Evolutionary conservation across 148 eudicot genomes (phyloP).

Genomic region (Cornus kousa): DNA sequence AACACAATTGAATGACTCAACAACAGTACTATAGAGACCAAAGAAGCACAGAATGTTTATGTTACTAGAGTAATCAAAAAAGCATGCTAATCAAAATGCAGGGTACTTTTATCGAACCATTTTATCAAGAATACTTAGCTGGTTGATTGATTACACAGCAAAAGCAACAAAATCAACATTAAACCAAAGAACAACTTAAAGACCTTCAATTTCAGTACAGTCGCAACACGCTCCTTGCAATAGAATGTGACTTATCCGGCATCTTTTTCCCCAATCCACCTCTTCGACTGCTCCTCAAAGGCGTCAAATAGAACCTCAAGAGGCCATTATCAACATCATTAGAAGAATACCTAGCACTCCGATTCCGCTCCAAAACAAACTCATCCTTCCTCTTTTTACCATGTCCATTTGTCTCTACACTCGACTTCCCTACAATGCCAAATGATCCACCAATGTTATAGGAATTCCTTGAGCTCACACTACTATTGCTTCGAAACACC

Average conservation of each 20-base stretch:
- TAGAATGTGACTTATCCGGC: constrained; percentile 39
- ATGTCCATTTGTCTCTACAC: constrained; percentile 38
- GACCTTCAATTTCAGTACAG: constrained; percentile 51
- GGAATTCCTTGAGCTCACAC: constrained; percentile 73
- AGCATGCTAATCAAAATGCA: constrained; percentile 31
- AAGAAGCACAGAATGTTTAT: constrained; percentile 14
- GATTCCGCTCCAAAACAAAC: constrained; percentile 42
- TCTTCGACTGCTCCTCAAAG: constrained; percentile 67
- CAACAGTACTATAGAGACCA: neutral
- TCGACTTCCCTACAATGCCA: constrained; percentile 50
- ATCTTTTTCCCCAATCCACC: constrained; percentile 36
- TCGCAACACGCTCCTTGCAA: constrained; percentile 49
- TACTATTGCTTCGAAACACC: constrained; percentile 72
- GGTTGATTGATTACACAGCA: constrained; percentile 30
- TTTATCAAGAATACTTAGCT: constrained; percentile 21
- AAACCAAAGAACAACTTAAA: constrained; percentile 32
- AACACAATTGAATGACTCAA: neutral
- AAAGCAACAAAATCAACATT: constrained; percentile 31
- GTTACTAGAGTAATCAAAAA: constrained; percentile 23
- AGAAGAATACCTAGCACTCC: constrained; percentile 58
- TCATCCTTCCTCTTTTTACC: constrained; percentile 40
- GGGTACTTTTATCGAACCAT: constrained; percentile 31
- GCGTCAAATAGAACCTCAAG: constrained; percentile 71
- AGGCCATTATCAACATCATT: constrained; percentile 63
- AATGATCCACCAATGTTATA: constrained; percentile 38